Evolutionary conservation across 495 filamentous ascomycete genomes (phyloP), one percentile per base, ranked within the genome.

Genomic region (Aspergillus hancockii): DNA sequence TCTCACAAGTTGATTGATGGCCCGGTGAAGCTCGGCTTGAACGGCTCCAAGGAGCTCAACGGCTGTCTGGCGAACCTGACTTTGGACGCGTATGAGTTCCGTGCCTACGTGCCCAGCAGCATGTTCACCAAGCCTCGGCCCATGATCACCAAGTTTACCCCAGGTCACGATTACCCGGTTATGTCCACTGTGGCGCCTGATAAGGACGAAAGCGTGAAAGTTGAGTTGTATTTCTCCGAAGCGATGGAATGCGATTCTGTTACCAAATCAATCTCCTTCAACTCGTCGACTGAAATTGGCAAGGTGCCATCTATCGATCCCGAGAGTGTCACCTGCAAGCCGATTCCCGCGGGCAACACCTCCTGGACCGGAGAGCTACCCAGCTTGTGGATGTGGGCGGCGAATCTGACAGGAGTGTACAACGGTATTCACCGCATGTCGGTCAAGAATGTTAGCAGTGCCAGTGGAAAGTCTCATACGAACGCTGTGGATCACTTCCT

Each of bases 401-500:
- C 77, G 1, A 82, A 71, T 9, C 58, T 90, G 50, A 71, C 59
- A 8, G 77, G 84, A 40, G 85, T 90, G 4, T 79, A 79, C 22
- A 82, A 90, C 58, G 88, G 88, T 43, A 71, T 90, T 13, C 80
- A 90, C 58, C 72, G 76, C 23, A 54, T 89, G 49, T 86, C 85
- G 0, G 71, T 90, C 28, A 78, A 70, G 36, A 88, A 87, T 41
- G 77, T 76, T n/a, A 76, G 75, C 13, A 74, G 71, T 19, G 54
- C 36, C 6, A 61, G 72, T 38, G 70, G 71, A 41, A 65, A 63
- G 53, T 36, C 1, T 71, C 71, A 14, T n/a, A 85, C 84, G 7
- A 73, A 82, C 38, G 73, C 83, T 0, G 63, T 74, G 40, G 83
- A 85, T 57, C 78, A 81, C 56, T 84, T 86, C 68, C 66, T 85